Percentiles rank a stretch among this genome's conserved stretches.
Evolutionary conservation across 768 basidiomycete genomes (phyloP).

Genomic region (Xanthoconium purpureum): DNA sequence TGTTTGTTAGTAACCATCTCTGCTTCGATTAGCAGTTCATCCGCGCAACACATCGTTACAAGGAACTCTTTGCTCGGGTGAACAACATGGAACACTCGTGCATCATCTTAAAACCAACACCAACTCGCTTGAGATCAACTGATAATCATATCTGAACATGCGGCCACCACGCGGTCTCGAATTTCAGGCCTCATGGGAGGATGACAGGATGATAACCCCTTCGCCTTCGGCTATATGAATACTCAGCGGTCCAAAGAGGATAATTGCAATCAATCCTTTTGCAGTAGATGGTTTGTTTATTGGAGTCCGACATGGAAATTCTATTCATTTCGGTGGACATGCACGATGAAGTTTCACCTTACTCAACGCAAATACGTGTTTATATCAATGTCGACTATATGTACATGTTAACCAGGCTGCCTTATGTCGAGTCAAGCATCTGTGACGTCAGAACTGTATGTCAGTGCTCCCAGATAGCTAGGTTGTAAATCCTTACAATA

Average conservation of each 20-base stretch:
- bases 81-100: not conserved
- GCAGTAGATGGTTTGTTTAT: slow-evolving; percentile 1
- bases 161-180: slow-evolving; percentile 24
- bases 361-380: not conserved
- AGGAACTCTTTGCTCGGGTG: slow-evolving; percentile 6
- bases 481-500: slow-evolving; percentile 56
- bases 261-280: slow-evolving; percentile 16
- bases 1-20: no score
- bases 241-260: not conserved
- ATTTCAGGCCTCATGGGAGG: slow-evolving; percentile 11
- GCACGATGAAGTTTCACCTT: not conserved
- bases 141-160: slow-evolving; percentile 24
- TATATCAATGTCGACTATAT: slow-evolving; percentile 1
- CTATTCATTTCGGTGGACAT: not conserved
- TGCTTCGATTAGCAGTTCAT: not conserved
- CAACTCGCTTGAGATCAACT: slow-evolving; percentile 11
- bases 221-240: slow-evolving; percentile 1
- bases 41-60: not conserved
- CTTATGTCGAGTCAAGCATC: slow-evolving; percentile 24
- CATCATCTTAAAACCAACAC: slow-evolving; percentile 6
- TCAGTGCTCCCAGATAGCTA: slow-evolving; percentile 1
- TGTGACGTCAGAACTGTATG: slow-evolving; percentile 14
- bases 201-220: not conserved
- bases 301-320: not conserved
- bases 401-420: not conserved